Evolutionary conservation across 306 rosid genomes (phyloP), one percentile per base, ranked within the genome.

Genomic region (Quercus dentata): DNA sequence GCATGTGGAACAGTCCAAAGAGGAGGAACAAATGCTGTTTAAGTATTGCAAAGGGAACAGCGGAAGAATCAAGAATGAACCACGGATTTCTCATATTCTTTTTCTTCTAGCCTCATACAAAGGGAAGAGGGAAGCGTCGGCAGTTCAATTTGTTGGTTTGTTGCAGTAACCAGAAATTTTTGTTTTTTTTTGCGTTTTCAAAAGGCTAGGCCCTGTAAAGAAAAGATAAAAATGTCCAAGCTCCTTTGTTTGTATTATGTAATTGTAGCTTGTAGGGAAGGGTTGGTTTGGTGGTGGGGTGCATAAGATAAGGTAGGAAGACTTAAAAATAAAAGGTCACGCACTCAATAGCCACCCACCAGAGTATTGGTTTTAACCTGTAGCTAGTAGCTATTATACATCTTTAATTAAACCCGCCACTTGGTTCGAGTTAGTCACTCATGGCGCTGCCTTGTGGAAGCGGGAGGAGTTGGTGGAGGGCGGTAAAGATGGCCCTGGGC

Each of bases 281-380:
- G 82, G 54, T 79, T 63, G 78, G 82, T 87, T 80, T 82, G 87
- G 88, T 87, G 90, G 82, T 87, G 82, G 84, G 87, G 88, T 87
- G 90, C 84, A 86, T 23, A 87, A 79, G 90, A 84, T 87, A 87
- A 87, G 76, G 78, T 44, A 54, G 35, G 72, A 54, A 46, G 56
- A n/a, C 65, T 54, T 12, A 1, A 19, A 23, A 10, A 71, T 52
- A 57, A 54, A 79, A 64, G 72, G 82, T 74, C 71, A 67, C 55
- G 18, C 80, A 20, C 77, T 69, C 56, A 79, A 71, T 73, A 51
- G 15, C 23, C 15, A 56, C 79, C 76, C 46, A 41, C 46, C 11
- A 41, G 73, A 62, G 41, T 20, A 74, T 2, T 6, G 64, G 80
- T 80, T 86, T 62, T 28, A 77, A 63, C 38, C 68, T 65, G 79